These are phyloP conservation scores for Candida lessepsii DNA, from an alignment of 805 yeast genomes.

Conservation along the genomic window DNA sequence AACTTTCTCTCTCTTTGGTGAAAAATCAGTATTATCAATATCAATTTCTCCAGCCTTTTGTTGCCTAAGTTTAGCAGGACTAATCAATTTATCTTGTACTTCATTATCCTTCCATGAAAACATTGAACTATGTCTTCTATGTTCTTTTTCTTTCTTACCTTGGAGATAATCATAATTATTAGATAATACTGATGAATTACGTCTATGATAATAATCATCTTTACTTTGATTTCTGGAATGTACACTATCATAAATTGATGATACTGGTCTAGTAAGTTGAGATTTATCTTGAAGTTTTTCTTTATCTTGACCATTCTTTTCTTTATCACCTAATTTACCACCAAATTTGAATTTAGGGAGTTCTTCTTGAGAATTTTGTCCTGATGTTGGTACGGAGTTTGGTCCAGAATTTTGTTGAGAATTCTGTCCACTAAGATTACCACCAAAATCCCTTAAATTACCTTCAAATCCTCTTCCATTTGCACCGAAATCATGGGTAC, in stretches of 20 bases:
- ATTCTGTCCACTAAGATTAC: no score
- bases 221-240: constrained; percentile 37
- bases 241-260: constrained; percentile 49
- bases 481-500: background rate
- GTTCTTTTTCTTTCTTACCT: constrained; percentile 20
- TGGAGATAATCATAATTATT: constrained; percentile 15
- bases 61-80: constrained; percentile 27
- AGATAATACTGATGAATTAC: constrained; percentile 27
- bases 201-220: constrained; percentile 28
- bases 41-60: constrained; percentile 18
- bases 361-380: background rate
- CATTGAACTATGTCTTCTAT: constrained; percentile 61
- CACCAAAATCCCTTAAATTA: no score
- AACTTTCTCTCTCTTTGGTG: constrained; percentile 38
- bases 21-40: constrained; percentile 30
- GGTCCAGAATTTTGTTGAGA: no score
- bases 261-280: constrained; percentile 33
- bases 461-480: background rate
- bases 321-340: background rate
- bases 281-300: background rate
- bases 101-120: constrained; percentile 43
- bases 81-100: constrained; percentile 18
- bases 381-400: no score
- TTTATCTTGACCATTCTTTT: background rate
- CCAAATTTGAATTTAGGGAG: constrained; percentile 9